Conservation (phyloP, 2,329 filamentous ascomycete species). For the Colletotrichum paranaense region DNA sequence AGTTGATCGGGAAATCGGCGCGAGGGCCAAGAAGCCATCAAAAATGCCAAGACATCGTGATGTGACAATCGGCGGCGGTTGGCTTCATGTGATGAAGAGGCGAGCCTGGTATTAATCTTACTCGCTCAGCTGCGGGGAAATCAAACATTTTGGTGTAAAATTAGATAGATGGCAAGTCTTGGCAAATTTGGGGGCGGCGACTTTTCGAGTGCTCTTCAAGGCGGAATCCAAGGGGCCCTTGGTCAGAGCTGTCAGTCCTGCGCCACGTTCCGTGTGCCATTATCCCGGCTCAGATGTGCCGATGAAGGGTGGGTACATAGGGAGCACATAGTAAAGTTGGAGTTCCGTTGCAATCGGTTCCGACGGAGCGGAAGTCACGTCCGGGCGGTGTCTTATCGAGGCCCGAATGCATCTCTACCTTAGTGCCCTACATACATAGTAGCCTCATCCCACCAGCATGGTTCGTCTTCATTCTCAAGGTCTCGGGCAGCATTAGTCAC, state of each 20-base stretch:
- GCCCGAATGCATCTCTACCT: neutral
- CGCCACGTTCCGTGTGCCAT: constrained; percentile 1
- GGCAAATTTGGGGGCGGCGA: neutral
- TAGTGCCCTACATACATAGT: neutral
- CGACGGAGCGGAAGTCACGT: constrained; percentile 8
- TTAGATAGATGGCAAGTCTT: constrained; percentile 24
- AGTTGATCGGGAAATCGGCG: neutral
- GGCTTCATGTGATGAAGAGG: constrained; percentile 8
- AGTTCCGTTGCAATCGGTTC: constrained; percentile 9
- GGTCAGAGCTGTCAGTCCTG: constrained; percentile 7
- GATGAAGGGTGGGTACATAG: neutral
- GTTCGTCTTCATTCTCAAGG: constrained; percentile 21
- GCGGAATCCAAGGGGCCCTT: constrained; percentile 7
- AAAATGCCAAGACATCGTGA: constrained; percentile 21
- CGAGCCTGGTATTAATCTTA: constrained; percentile 10
- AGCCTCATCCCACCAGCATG: constrained; percentile 3
- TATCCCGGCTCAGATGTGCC: constrained; percentile 2
- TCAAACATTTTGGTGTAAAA: constrained; percentile 18
- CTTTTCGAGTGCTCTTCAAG: neutral
- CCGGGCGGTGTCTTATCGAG: neutral
- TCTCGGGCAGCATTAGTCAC: neutral
- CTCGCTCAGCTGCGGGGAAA: constrained; percentile 17
- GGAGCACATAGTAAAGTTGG: neutral
- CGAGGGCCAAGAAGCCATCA: neutral
- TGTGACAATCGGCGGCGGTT: neutral